Evolutionary conservation across 2,329 filamentous ascomycete genomes (phyloP).

Genomic region (Myriangium duriaei): DNA sequence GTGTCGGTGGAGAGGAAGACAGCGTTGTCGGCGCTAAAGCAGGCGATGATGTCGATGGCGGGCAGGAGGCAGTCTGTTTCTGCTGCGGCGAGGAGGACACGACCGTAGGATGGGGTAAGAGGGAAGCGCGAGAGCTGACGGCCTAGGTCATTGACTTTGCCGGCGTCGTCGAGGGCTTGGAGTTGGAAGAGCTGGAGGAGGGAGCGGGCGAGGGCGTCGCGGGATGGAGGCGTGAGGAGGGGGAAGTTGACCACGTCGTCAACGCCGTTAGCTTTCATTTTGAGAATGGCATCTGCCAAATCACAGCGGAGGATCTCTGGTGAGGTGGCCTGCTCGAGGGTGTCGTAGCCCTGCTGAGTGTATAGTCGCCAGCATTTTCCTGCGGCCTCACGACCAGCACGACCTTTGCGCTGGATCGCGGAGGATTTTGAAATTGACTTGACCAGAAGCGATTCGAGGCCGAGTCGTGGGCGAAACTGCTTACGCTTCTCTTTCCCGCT

Average conservation of each 20-base stretch:
- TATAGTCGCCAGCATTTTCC: conserved; percentile 87
- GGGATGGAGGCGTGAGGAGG: conserved; percentile 67
- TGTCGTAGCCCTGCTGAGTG: conserved; percentile 62
- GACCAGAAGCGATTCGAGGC: conserved; percentile 78
- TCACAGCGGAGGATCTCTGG: conserved; percentile 90
- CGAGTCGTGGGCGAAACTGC: conserved; percentile 71
- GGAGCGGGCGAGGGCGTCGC: conserved; percentile 69
- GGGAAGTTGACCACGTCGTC: conserved; percentile 72
- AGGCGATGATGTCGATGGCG: conserved; percentile 69
- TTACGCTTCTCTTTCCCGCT: conserved; percentile 91
- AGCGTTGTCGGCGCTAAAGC: conserved; percentile 48
- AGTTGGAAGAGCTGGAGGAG: conserved; percentile 69
- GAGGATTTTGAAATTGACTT: conserved; percentile 90
- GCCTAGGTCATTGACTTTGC: conserved; percentile 61
- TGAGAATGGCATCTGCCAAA: conserved; percentile 71
- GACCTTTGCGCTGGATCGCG: conserved; percentile 79
- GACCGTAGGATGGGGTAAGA: conserved; percentile 65
- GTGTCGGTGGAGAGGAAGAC: conserved; percentile 48
- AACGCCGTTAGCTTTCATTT: conserved; percentile 85
- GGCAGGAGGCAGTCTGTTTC: conserved; percentile 64
- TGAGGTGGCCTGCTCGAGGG: conserved; percentile 58
- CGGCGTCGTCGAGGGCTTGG: conserved; percentile 59
- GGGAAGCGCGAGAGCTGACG: conserved; percentile 71
- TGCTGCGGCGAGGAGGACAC: conserved; percentile 70
- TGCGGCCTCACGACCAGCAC: conserved; percentile 81